Evolutionary conservation across 2,329 filamentous ascomycete species (phyloP), one percentile per base, ranked within the genome.

Genomic region (Tolypocladium cylindrosporum): DNA sequence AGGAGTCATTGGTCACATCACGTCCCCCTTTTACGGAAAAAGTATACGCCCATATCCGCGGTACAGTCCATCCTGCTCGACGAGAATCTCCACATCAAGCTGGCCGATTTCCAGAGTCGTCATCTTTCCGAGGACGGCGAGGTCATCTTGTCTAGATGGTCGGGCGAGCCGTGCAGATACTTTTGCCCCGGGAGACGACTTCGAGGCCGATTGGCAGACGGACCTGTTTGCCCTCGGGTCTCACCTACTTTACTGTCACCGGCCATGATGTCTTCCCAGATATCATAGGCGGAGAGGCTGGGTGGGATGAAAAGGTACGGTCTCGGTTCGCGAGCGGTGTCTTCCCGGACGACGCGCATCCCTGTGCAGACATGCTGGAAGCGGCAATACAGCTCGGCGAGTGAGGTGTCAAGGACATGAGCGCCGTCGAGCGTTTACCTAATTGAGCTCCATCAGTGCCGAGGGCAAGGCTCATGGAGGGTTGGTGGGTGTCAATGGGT

Each of bases 211-310:
- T 41, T 34, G 57, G 21, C 59, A 58, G 36, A 66, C 61, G 39
- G 64, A 65, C 54, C 51, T 66, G 55, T 65, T 63, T 56, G 61
- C 61, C 7, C 61, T 65, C 13, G 63, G 59, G 1, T 64, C 59
- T n/a, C 3, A 62, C 64, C 7, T 62, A 63, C 50, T 64, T 63
- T 21, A 58, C 64, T 19, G 57, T 63, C 39, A 61, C 56, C 13
- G 60, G 63, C 19, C 48, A 63, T 6, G 52, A 53, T 19, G 59
- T 61, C 19, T 64, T 61, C 50, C 55, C 59, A 1, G 63, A 65
- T 40, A 62, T 64, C 36, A 42, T 55, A n/a, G 56, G 58, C 41
- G 56, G 56, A 21, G 57, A 62, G 14, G 59, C 60, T 9, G 58
- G 58, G 36, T 63, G 61, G 60, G 6, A 58, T 50, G 60, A 64